Evolutionary conservation across 108 stramenopile species (phyloP).

Genomic region (Nitzschia sp.): DNA sequence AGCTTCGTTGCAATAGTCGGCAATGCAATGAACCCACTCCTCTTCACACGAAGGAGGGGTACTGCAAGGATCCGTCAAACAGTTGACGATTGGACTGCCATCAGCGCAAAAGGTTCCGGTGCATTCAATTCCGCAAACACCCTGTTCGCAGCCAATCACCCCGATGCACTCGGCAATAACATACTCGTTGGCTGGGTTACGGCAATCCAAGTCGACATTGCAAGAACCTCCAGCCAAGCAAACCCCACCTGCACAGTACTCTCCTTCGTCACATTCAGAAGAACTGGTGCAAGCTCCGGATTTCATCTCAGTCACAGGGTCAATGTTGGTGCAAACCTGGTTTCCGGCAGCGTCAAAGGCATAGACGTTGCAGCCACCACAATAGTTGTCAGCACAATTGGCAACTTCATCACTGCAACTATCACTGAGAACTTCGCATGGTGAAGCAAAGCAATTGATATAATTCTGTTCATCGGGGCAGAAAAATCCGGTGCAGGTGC

Average conservation of each 20-base stretch:
- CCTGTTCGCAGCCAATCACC: slow-evolving; percentile 6
- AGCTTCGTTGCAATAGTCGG: slow-evolving; percentile 15
- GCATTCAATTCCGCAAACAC: slow-evolving; percentile 9
- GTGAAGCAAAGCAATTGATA: slow-evolving; percentile 12
- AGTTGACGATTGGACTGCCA: slow-evolving; percentile 8
- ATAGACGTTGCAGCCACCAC: slow-evolving; percentile 23
- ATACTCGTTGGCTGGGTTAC: slow-evolving; percentile 25
- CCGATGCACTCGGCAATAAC: slow-evolving; percentile 10
- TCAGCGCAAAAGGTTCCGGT: slow-evolving; percentile 7
- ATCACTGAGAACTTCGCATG: slow-evolving; percentile 2
- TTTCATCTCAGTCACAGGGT: neutral
- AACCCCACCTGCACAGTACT: slow-evolving; percentile 26
- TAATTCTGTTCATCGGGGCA: slow-evolving; percentile 7
- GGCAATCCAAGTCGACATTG: slow-evolving; percentile 21
- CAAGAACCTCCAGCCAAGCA: slow-evolving; percentile 18
- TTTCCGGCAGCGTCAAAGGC: slow-evolving; percentile 10
- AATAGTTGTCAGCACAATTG: slow-evolving; percentile 13
- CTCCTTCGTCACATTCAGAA: slow-evolving; percentile 5
- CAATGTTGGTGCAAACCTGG: neutral
- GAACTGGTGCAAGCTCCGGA: neutral
- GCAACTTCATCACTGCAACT: neutral
- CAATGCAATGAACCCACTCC: slow-evolving; percentile 11
- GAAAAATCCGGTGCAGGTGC: slow-evolving; percentile 7
- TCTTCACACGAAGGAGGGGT: neutral
- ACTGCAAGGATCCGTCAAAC: slow-evolving; percentile 8